Conservation (phyloP, 2,329 filamentous ascomycete species). For the Anthostomella pinea region DNA sequence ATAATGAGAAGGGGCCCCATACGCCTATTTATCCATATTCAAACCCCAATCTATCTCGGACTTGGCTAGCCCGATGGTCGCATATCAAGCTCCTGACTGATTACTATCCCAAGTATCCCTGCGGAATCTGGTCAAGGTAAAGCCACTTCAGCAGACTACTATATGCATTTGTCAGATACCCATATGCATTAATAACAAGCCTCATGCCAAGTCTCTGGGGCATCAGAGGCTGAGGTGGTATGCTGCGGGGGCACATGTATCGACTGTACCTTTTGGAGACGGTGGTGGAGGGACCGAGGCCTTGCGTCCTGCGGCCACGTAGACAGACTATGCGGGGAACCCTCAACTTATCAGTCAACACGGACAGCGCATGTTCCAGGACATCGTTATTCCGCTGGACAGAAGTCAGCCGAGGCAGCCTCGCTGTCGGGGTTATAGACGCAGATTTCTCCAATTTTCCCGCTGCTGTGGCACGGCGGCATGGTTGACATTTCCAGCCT, state of each 20-base stretch:
- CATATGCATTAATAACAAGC: slow-evolving; percentile 1
- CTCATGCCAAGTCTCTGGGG: not conserved
- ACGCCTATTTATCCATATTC: slow-evolving; percentile 28
- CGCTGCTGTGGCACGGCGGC: not conserved
- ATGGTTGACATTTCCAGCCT: slow-evolving; percentile 10
- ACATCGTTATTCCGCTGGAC: not conserved
- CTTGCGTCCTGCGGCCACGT: no score
- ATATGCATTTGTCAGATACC: no score
- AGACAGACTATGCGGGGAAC: slow-evolving; percentile 12
- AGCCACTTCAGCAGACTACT: not conserved
- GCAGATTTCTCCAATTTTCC: not conserved
- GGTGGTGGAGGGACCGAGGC: no score
- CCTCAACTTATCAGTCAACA: slow-evolving; percentile 9
- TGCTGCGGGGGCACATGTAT: no score
- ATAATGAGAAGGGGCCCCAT: slow-evolving; percentile 20
- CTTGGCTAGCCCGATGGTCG: slow-evolving; percentile 11
- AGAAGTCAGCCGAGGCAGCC: not conserved
- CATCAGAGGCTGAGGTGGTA: slow-evolving; percentile 1
- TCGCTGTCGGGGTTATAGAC: not conserved
- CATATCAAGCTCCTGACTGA: slow-evolving; percentile 8
- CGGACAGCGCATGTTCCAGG: slow-evolving; percentile 2
- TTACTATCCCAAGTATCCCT: no score
- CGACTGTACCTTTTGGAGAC: no score
- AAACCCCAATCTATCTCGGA: slow-evolving; percentile 18
- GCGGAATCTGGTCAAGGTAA: not conserved